Evolutionary conservation across 108 stramenopile species (phyloP).

Genomic region (Pseudonitzschia delicatissima): DNA sequence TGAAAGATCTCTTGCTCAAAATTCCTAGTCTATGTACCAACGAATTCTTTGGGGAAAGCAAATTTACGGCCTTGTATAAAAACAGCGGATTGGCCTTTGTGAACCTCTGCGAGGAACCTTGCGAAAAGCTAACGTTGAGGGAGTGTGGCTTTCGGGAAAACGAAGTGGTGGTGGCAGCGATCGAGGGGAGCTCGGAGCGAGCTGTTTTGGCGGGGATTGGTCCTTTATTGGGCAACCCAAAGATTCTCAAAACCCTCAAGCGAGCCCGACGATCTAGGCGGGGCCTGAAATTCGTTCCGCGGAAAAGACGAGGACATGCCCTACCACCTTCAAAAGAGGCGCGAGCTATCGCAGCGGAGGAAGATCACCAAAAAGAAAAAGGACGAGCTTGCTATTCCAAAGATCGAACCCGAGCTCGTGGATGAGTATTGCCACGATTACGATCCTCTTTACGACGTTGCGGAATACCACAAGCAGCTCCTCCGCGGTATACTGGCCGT

Average conservation of each 20-base stretch:
- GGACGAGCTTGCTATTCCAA: background rate
- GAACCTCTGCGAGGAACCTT: background rate
- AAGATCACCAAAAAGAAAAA: background rate
- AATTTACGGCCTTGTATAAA: background rate
- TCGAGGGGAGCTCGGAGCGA: background rate
- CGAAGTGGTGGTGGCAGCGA: background rate
- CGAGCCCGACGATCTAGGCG: background rate
- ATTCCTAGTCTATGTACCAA: conserved; percentile 1
- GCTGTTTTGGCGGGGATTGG: conserved; percentile 1
- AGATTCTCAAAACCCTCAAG: background rate
- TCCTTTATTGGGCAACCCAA: background rate
- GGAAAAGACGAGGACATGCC: background rate
- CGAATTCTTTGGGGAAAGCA: background rate
- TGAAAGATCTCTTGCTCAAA: background rate
- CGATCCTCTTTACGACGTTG: background rate
- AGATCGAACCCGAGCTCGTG: background rate
- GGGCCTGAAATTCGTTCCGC: background rate
- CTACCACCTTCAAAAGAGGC: background rate
- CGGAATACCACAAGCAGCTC: background rate
- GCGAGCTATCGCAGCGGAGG: no score
- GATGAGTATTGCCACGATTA: conserved; percentile 6
- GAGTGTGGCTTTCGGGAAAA: conserved; percentile 5
- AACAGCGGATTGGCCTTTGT: background rate
- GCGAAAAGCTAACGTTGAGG: background rate
- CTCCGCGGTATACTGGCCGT: background rate